Base-by-base conservation (phyloP, 2,329 filamentous ascomycete genomes). In the Calycina herbarum region DNA sequence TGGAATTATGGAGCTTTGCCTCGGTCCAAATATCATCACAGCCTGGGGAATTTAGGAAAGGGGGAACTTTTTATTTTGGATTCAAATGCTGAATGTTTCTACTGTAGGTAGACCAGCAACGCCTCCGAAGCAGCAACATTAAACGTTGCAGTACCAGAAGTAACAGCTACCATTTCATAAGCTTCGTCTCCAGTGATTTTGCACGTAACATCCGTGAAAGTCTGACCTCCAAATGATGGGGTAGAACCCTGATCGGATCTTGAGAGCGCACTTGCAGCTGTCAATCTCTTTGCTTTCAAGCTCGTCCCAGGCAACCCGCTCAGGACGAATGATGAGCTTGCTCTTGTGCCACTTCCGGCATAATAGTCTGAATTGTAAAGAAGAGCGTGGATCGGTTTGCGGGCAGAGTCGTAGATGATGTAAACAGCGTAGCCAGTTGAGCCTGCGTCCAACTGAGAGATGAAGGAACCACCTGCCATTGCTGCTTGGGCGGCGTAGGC, bases 41-140 rank as follows among this genome's bases (percentile, higher is more conserved):
- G 5, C 11, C 38, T 13, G 3, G 13, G 5, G 13, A 40, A 40
- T 40, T 15, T 40, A 15, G 13, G 13, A 13, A 40, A 15, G 13
- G 38, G 13, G 13, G 13, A 40, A 15, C 13, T 17, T 48, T 48
- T 48, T n/a, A 48, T 48, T 48, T 20, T 24, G 17, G 10, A 54
- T 11, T 13, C n/a, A 54, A 54, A 27, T 24, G 24, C 27, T 11
- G 10, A 24, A 24, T 6, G 1, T 5, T 29, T 4, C 17, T 27
- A 67, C 62, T 68, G 64, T 11, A 85, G 66, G 72, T 83, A 82
- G 29, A 84, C 76, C 59, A 85, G 64, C 64, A 84, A 70, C 5
- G 81, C 82, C 71, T 85, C 82, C 6, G 79, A 80, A 5, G 81
- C 82, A 24, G 73, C 73, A 27, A 85, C 64, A 0, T 73, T 76